Evolutionary conservation across 1,139 yeast genomes (phyloP).

Genomic region (Sugiyamaella novakii): DNA sequence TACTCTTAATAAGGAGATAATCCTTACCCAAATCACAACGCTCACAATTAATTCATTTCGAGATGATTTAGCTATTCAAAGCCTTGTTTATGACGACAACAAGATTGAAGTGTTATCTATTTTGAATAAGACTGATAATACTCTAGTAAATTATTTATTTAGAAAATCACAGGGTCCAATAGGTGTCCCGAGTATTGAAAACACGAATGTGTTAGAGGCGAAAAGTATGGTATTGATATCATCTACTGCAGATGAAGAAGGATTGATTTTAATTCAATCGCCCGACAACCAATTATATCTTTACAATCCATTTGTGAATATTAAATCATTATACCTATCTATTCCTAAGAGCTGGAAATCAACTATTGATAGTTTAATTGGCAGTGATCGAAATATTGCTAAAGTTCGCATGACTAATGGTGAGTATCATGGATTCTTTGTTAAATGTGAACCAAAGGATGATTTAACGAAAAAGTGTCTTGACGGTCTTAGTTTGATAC

Average conservation of each 20-base stretch:
- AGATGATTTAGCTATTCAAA: constrained; percentile 46
- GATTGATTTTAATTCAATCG: constrained; percentile 18
- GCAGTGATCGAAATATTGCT: constrained; percentile 26
- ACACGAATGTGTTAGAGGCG: constrained; percentile 29
- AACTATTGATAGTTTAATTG: constrained; percentile 20
- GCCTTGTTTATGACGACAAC: constrained; percentile 52
- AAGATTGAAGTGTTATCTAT: constrained; percentile 63
- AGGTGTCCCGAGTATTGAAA: constrained; percentile 32
- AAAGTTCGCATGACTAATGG: constrained; percentile 30
- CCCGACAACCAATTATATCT: constrained; percentile 47
- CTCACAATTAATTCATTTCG: constrained; percentile 27
- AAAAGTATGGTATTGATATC: constrained; percentile 22
- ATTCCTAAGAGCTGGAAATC: constrained; percentile 23
- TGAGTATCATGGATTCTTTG: constrained; percentile 41
- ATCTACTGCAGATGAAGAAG: background rate
- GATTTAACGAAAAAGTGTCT: constrained; percentile 47
- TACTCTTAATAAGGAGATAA: constrained; percentile 61
- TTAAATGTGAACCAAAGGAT: constrained; percentile 53
- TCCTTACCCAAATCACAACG: constrained; percentile 61
- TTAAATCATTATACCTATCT: constrained; percentile 49
- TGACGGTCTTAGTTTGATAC: constrained; percentile 45
- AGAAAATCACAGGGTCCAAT: constrained; percentile 31
- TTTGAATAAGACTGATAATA: constrained; percentile 34
- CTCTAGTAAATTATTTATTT: constrained; percentile 30
- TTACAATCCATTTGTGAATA: constrained; percentile 65